Evolutionary conservation across 2,329 filamentous ascomycete species (phyloP), one percentile per base, ranked within the genome.

Genomic region (Helotiales sp.): DNA sequence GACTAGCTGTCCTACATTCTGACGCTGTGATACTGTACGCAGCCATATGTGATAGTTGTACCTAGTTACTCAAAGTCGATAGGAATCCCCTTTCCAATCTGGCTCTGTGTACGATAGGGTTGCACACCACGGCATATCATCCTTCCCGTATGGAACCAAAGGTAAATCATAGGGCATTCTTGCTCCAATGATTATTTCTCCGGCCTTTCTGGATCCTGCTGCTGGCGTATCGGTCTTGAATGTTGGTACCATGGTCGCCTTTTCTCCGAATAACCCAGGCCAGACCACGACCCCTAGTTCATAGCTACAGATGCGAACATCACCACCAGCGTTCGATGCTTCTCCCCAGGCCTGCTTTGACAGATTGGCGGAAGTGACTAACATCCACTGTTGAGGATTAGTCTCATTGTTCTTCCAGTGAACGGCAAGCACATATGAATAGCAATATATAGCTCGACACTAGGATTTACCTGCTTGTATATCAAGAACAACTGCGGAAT

Each of bases 301-400:
- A 82, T 90, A 97, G 32, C 92, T 96, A 66, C 90, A 89, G 30
- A 97, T 87, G 40, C 89, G 85, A 32, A 93, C 81, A 73, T 92
- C 86, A 0, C 86, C 87, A 0, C 83, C 81, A 2, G 81, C 11
- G 68, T 85, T 87, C 1, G 77, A 78, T 2, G 85, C 82, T 43
- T 91, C 88, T 1, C 93, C 93, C 94, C 93, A 97, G 0, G 93
- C 93, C 78, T 97, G 93, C 69, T 90, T 95, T 1, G 92, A 96
- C 2, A 97, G 78, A 72, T 97, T 97, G n/a, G 93, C 93, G n/a
- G 92, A 96, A 0, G 93, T 96, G 1, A 96, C 77, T 70, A 97
- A 83, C 1, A 92, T 93, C 94, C 93, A 97, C 59, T 22, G 49
- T 32, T 17, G 28, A 10, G 58, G 26, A 26, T 34, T 24, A 47